Percentiles rank a stretch among this genome's conserved stretches.
Evolutionary conservation across 169 alveolate species (phyloP).

Genomic region (Plasmodium gonderi): DNA sequence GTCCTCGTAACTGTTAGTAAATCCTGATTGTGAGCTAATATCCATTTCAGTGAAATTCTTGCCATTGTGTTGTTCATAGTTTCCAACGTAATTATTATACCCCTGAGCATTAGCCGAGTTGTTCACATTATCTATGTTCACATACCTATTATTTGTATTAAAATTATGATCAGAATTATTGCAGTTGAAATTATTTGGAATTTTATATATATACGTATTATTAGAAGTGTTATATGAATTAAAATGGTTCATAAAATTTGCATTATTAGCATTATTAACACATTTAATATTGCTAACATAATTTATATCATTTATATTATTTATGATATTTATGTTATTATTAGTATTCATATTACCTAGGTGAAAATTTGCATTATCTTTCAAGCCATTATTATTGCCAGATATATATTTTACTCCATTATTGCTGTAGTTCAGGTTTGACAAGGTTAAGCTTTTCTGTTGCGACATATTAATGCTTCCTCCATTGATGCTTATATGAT

Average conservation of each 20-base stretch:
- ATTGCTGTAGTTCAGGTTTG: not conserved
- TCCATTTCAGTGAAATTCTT: not conserved
- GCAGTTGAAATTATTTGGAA: conserved; percentile 42
- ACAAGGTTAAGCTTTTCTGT: conserved; percentile 10
- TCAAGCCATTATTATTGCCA: conserved; percentile 30
- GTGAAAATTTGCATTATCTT: conserved; percentile 63
- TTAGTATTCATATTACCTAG: conserved; percentile 52
- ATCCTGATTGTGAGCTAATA: not conserved
- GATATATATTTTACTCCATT: conserved; percentile 28
- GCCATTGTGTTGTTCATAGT: conserved; percentile 1
- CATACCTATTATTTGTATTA: conserved; percentile 72
- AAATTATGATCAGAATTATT: conserved; percentile 57
- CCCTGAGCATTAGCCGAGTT: conserved; percentile 6
- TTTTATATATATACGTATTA: conserved; percentile 35
- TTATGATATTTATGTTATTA: not conserved
- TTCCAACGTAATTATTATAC: conserved; percentile 14
- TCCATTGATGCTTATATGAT: not conserved
- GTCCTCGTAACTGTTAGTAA: not conserved
- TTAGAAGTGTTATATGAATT: conserved; percentile 51
- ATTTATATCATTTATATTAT: not conserved
- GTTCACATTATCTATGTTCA: conserved; percentile 42
- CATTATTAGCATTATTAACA: conserved; percentile 16
- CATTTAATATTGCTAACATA: not conserved
- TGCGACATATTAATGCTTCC: not conserved
- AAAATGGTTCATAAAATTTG: not conserved